Conservation (phyloP, 306 rosid species). For the Sindora glabra region DNA sequence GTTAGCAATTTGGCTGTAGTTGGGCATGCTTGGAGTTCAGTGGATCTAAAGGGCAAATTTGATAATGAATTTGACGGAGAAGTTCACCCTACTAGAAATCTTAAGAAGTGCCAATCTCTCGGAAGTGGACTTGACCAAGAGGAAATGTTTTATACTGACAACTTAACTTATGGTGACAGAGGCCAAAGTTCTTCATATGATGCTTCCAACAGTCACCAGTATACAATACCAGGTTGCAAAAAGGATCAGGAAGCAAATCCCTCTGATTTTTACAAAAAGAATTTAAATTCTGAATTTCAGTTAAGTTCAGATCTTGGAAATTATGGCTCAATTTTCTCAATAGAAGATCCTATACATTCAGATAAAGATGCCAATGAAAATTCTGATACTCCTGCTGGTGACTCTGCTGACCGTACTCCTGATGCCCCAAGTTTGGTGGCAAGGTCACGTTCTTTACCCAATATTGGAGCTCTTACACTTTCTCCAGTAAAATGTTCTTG, state of each 20-base stretch:
- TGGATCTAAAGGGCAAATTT: slow-evolving; percentile 28
- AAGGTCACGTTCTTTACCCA: slow-evolving; percentile 57
- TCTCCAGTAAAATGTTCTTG: slow-evolving; percentile 15
- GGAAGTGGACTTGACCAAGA: slow-evolving; percentile 48
- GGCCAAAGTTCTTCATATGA: slow-evolving; percentile 31
- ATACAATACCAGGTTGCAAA: slow-evolving; percentile 17
- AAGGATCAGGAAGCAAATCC: slow-evolving; percentile 26
- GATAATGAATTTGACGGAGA: slow-evolving; percentile 16
- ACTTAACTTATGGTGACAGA: slow-evolving; percentile 33
- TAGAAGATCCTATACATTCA: slow-evolving; percentile 32
- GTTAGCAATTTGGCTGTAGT: slow-evolving; percentile 26
- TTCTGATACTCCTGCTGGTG: slow-evolving; percentile 40
- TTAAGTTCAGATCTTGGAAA: slow-evolving; percentile 25
- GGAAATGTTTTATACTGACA: slow-evolving; percentile 18
- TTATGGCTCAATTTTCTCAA: slow-evolving; percentile 39
- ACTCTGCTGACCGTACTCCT: slow-evolving; percentile 20
- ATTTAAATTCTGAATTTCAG: slow-evolving; percentile 15
- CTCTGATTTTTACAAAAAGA: slow-evolving; percentile 18
- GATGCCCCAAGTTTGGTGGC: slow-evolving; percentile 19
- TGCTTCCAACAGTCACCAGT: slow-evolving; percentile 22
- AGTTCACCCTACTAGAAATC: slow-evolving; percentile 10
- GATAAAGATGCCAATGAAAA: slow-evolving; percentile 47
- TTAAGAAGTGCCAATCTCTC: slow-evolving; percentile 60
- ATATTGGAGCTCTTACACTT: slow-evolving; percentile 35
- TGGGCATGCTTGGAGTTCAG: slow-evolving; percentile 28